Conservation (phyloP, 495 filamentous ascomycete species). For the Cenococcum geophilum region DNA sequence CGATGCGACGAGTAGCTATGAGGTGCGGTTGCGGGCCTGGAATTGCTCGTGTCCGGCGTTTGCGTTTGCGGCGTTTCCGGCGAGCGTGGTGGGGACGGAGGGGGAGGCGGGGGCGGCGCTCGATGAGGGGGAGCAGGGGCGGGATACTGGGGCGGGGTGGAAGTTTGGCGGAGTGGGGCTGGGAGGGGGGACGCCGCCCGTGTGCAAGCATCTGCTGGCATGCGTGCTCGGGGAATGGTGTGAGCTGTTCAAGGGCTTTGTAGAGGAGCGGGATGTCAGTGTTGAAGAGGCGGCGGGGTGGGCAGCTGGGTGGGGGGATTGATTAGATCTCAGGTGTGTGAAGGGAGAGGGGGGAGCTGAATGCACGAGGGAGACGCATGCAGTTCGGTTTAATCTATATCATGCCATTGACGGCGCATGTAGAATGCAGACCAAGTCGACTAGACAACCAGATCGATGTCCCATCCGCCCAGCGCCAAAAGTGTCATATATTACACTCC, state of each 20-base stretch:
- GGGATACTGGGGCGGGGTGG: slow-evolving; percentile 5
- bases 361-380: not conserved
- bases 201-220: slow-evolving; percentile 87
- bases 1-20: slow-evolving; percentile 47
- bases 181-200: slow-evolving; percentile 45
- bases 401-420: not conserved
- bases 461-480: slow-evolving; percentile 5
- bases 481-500: slow-evolving; percentile 10
- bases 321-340: slow-evolving; percentile 32
- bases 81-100: not conserved
- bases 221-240: slow-evolving; percentile 71
- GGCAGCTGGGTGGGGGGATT: slow-evolving; percentile 55
- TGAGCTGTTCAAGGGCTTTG: slow-evolving; percentile 50
- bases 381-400: not conserved
- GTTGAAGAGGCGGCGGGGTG: slow-evolving; percentile 70
- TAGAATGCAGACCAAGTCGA: not conserved
- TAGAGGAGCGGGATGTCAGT: slow-evolving; percentile 49
- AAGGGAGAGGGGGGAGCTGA: slow-evolving; percentile 1
- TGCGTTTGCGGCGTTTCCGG: slow-evolving; percentile 59
- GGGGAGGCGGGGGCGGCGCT: not conserved
- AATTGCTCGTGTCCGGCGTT: slow-evolving; percentile 85
- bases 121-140: not conserved
- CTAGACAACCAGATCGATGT: not conserved
- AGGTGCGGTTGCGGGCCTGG: slow-evolving; percentile 72
- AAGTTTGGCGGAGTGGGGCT: slow-evolving; percentile 49